phyloP scores from a whole-genome alignment of 306 rosid species.

The Trifolium fragiferum region DNA sequence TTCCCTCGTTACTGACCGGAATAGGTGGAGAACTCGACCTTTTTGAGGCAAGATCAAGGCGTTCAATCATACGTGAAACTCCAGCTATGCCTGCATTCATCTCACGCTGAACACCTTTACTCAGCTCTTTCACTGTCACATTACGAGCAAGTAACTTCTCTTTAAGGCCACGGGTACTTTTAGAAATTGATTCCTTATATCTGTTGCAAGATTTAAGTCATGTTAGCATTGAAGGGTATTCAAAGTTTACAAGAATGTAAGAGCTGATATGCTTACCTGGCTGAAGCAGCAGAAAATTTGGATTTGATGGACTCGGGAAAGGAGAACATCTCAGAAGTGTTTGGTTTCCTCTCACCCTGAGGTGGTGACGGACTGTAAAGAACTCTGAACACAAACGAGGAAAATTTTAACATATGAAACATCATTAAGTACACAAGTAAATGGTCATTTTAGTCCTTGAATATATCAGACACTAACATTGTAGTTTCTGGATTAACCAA shows the following conservation, averaged over 20 bases:
- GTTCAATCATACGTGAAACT: conserved; percentile 83
- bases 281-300: conserved; percentile 87
- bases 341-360: conserved; percentile 54
- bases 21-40: conserved; percentile 50
- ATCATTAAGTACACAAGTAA: neutral
- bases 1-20: conserved; percentile 42
- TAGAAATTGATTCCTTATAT: conserved; percentile 84
- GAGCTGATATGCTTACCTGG: conserved; percentile 60
- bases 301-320: conserved; percentile 75
- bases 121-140: conserved; percentile 83
- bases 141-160: conserved; percentile 91
- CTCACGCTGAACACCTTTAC: conserved; percentile 94
- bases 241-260: neutral
- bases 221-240: conserved; percentile 25
- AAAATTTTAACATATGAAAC: conserved; percentile 12
- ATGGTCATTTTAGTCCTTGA: neutral
- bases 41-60: conserved; percentile 83
- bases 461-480: neutral
- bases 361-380: conserved; percentile 53
- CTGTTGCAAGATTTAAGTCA: conserved; percentile 49
- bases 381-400: conserved; percentile 49
- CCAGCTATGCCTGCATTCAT: conserved; percentile 91
- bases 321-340: conserved; percentile 61
- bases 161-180: conserved; percentile 78
- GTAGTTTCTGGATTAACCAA: neutral